phyloP scores from a whole-genome alignment of 306 rosid genomes.

The Spatholobus suberectus region DNA sequence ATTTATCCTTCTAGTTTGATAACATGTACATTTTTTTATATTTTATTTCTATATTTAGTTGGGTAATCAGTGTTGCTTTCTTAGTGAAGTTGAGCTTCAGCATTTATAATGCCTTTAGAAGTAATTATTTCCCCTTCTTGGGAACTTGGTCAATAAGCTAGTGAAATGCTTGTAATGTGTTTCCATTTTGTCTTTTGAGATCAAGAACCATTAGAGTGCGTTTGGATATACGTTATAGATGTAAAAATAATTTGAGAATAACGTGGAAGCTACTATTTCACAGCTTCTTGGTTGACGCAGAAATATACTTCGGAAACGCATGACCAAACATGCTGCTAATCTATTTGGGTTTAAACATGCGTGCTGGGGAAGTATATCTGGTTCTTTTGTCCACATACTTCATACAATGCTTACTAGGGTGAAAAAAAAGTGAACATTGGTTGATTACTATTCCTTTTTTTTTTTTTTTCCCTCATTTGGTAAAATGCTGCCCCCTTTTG shows the following conservation, averaged over 20 bases:
- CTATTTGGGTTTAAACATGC: background rate
- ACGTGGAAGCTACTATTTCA: no score
- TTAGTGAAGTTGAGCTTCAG: background rate
- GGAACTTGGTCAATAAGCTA: background rate
- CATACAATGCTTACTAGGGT: background rate
- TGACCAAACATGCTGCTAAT: no score
- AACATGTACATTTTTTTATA: background rate
- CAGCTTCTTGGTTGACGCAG: no score
- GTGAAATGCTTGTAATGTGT: background rate
- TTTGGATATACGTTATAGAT: no score
- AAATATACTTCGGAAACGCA: no score
- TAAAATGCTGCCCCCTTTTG: background rate
- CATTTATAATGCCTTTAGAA: background rate
- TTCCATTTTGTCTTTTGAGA: constrained; percentile 1
- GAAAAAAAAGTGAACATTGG: background rate
- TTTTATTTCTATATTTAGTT: background rate
- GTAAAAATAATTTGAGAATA: no score
- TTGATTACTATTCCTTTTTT: background rate
- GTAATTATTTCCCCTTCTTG: background rate
- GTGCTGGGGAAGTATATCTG: background rate
- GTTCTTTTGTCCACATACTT: background rate
- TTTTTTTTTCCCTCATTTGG: background rate
- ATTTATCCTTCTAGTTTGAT: background rate
- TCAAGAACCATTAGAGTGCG: constrained; percentile 18
- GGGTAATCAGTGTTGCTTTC: background rate